A percentile compares a stretch with the other conserved stretches of the same genome.
These are phyloP conservation scores for Clarireedia homoeocarpa DNA, from an alignment of 2,329 filamentous ascomycete genomes.

Conservation along the genomic window DNA sequence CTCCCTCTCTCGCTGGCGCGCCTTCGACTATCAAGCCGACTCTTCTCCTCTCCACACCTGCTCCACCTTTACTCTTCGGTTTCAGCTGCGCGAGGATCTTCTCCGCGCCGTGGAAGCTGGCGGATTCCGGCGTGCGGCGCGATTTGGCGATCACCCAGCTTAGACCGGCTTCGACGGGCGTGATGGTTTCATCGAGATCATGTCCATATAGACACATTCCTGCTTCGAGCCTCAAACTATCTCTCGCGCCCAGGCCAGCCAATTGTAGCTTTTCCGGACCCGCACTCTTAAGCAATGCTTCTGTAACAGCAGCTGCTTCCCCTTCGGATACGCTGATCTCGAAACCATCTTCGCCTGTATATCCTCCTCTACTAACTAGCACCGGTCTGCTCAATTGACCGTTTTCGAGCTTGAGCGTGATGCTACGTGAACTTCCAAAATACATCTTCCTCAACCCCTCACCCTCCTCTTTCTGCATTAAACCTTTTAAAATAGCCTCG, in stretches of 20 bases:
- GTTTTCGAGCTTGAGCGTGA: slow-evolving; percentile 55
- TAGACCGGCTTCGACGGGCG: slow-evolving; percentile 58
- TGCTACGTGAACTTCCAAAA: slow-evolving; percentile 69
- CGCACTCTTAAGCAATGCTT: slow-evolving; percentile 46
- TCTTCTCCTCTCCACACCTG: slow-evolving; percentile 62
- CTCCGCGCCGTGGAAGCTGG: slow-evolving; percentile 80
- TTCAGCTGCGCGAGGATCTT: slow-evolving; percentile 71
- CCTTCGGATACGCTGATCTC: slow-evolving; percentile 78
- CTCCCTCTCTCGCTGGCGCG: slow-evolving; percentile 83
- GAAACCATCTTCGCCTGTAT: slow-evolving; percentile 97
- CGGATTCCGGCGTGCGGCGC: slow-evolving; percentile 45
- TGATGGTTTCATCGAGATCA: slow-evolving; percentile 75
- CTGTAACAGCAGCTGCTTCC: slow-evolving; percentile 57
- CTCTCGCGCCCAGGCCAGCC: slow-evolving; percentile 82
- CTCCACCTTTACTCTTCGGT: slow-evolving; percentile 62
- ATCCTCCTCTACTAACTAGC: slow-evolving; percentile 81
- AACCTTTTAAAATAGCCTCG: slow-evolving; percentile 56
- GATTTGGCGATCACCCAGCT: slow-evolving; percentile 81
- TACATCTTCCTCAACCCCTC: slow-evolving; percentile 58
- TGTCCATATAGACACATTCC: slow-evolving; percentile 99
- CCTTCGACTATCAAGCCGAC: slow-evolving; percentile 79
- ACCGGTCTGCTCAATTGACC: slow-evolving; percentile 42
- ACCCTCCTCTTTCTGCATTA: slow-evolving; percentile 44
- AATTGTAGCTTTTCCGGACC: slow-evolving; percentile 59
- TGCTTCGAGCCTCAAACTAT: slow-evolving; percentile 87